Evolutionary conservation across 2,329 filamentous ascomycete genomes (phyloP).

Genomic region (Penicillium fuscoglaucum): DNA sequence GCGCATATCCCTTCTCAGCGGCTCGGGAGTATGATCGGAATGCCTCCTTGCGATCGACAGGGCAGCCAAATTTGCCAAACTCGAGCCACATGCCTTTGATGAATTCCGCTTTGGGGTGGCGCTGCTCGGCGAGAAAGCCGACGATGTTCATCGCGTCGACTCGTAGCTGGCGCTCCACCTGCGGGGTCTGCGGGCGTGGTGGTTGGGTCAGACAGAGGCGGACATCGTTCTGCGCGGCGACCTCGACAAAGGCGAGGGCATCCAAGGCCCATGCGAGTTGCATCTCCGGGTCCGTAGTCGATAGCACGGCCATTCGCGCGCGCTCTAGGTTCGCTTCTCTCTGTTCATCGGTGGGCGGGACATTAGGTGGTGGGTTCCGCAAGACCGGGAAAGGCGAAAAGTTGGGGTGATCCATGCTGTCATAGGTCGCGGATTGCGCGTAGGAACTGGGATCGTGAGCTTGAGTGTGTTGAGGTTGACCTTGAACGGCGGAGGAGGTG

Average conservation of each 20-base stretch:
- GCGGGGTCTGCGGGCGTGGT: conserved; percentile 73
- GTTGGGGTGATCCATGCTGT: conserved; percentile 62
- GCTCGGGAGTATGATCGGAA: conserved; percentile 83
- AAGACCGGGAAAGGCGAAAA: conserved; percentile 93
- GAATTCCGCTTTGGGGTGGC: conserved; percentile 91
- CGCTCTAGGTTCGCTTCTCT: conserved; percentile 87
- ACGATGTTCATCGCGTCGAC: conserved; percentile 91
- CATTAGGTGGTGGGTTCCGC: conserved; percentile 73
- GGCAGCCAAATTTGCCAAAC: conserved; percentile 91
- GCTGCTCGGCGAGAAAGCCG: conserved; percentile 82
- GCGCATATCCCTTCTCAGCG: conserved; percentile 79
- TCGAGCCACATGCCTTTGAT: conserved; percentile 96
- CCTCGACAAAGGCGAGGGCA: conserved; percentile 83
- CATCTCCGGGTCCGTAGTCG: conserved; percentile 93
- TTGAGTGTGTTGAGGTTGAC: conserved; percentile 30
- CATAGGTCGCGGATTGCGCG: conserved; percentile 53
- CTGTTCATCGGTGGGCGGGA: conserved; percentile 91
- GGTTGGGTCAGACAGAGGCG: conserved; percentile 62
- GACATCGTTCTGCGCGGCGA: conserved; percentile 72
- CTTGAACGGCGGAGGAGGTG: conserved; percentile 37
- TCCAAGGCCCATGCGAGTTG: conserved; percentile 97
- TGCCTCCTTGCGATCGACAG: conserved; percentile 91
- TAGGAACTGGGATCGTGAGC: conserved; percentile 45
- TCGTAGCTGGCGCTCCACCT: conserved; percentile 82
- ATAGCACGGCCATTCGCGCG: conserved; percentile 78